These are phyloP conservation scores for Aureobasidium sp. DNA, from an alignment of 2,329 filamentous ascomycete genomes.

Conservation along the genomic window DNA sequence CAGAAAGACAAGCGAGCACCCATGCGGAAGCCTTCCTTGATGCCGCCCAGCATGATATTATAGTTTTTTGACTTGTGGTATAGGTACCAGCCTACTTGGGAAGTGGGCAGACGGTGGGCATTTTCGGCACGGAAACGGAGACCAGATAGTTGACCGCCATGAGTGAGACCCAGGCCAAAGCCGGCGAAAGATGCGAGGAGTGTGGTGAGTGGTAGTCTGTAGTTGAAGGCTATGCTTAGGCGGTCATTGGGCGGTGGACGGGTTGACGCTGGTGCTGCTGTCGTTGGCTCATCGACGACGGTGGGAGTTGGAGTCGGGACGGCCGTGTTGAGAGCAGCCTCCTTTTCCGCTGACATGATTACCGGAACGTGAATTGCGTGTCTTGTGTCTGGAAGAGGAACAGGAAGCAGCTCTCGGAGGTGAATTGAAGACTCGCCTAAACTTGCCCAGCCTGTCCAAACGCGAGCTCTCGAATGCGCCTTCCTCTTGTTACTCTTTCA, in stretches of 20 bases:
- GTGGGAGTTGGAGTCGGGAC: not conserved
- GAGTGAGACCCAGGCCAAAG: conserved; percentile 23
- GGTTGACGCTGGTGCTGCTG: not conserved
- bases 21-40: conserved; percentile 71
- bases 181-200: conserved; percentile 20
- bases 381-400: not conserved
- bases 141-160: conserved; percentile 23
- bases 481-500: not conserved
- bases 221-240: conserved; percentile 24
- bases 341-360: not conserved
- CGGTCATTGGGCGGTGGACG: conserved; percentile 17
- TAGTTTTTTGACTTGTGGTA: conserved; percentile 99
- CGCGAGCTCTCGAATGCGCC: not conserved
- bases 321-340: not conserved
- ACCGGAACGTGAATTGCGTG: not conserved
- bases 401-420: not conserved
- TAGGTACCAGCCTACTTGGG: conserved; percentile 83
- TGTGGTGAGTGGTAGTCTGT: conserved; percentile 23
- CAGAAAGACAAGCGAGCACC: conserved; percentile 62
- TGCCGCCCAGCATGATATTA: conserved; percentile 65
- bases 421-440: not conserved
- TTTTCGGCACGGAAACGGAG: conserved; percentile 92
- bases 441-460: not conserved
- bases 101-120: conserved; percentile 80
- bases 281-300: not conserved